Base-by-base conservation (phyloP, 2,329 filamentous ascomycete genomes). In the Aspergillus neotritici region DNA sequence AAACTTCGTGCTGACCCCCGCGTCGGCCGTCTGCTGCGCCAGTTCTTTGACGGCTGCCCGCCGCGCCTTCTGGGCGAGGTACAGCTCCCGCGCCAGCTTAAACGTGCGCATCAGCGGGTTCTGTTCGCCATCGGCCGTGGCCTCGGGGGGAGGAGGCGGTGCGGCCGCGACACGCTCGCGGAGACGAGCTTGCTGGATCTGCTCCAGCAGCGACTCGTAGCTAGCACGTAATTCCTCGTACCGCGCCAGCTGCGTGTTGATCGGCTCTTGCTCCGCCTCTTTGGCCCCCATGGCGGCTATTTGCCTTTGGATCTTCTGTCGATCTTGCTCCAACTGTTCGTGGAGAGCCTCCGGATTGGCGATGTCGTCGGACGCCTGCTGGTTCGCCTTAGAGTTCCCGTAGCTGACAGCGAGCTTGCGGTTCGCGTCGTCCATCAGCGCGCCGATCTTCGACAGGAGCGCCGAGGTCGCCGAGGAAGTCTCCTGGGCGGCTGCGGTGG, bases 361-460 rank as follows among this genome's bases (percentile, higher is more conserved):
- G n/a, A 67, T 58, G 37, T 68, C 65, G 37, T 65, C 66, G 6
- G 63, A 60, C 34, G 63, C 63, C 41, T 74, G 73, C 12, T 87
- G 72, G 43, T 83, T 79, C 12, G 79, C 74, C 38, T 78, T 78
- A 3, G 83, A 83, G 60, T 86, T 85, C 17, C 76, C 76, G 40
- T 72, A 72, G 37, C 66, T 64, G 14, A 64, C 56, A 2, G 84
- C 80, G 9, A 90, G 72, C 50, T 84, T 82, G 54, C 82, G 79
- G 49, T 87, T 82, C 52, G 86, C 87, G 45, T 87, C 82, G 5
- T 84, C 70, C 47, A 89, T 78, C 5, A 86, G 72, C 3, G 82
- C 78, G 4, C 80, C 79, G 53, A 88, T 84, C 52, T 80, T 84
- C 11, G 78, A 76, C 44, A 86, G 80, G 8, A 89, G 76, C 3